Evolutionary conservation across 164 flowering plant genomes (phyloP).

Genomic region (Vitis rupestris): DNA sequence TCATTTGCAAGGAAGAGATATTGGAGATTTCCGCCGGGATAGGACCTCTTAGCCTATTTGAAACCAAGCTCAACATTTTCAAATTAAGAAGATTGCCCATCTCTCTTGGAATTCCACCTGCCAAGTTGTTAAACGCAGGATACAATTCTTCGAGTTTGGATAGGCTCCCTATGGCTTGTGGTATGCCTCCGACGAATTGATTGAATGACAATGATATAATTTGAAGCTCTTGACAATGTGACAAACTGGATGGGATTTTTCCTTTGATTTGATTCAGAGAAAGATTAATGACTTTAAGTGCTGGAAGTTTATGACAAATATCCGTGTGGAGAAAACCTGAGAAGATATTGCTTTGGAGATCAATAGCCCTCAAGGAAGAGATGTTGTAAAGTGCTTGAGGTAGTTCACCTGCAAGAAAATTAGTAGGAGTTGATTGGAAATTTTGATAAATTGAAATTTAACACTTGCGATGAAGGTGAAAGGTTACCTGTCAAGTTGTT

Average conservation of each 20-base stretch:
- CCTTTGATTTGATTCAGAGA: not conserved
- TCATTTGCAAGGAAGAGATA: too few species aligned
- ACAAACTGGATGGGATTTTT: not conserved
- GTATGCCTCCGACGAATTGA: not conserved
- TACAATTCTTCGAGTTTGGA: not conserved
- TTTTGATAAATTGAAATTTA: too few species aligned
- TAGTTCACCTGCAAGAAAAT: too few species aligned
- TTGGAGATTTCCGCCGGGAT: too few species aligned
- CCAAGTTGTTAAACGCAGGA: not conserved
- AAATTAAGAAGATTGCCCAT: slow-evolving; percentile 16
- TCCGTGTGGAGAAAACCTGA: too few species aligned
- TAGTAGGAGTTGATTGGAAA: too few species aligned
- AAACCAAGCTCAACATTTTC: not conserved
- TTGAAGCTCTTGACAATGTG: not conserved
- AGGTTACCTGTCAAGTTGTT: too few species aligned
- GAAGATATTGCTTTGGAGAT: too few species aligned
- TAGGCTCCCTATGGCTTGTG: too few species aligned
- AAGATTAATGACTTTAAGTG: too few species aligned
- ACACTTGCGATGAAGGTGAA: too few species aligned
- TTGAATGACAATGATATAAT: not conserved
- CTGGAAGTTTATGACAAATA: too few species aligned
- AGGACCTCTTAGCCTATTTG: not conserved
- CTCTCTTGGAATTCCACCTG: slow-evolving; percentile 13
- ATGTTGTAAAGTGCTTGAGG: slow-evolving; percentile 1
- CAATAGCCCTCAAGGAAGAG: not conserved